Evolutionary conservation across 2,329 filamentous ascomycete species (phyloP).

Genomic region (Hyphodiscus sp.): DNA sequence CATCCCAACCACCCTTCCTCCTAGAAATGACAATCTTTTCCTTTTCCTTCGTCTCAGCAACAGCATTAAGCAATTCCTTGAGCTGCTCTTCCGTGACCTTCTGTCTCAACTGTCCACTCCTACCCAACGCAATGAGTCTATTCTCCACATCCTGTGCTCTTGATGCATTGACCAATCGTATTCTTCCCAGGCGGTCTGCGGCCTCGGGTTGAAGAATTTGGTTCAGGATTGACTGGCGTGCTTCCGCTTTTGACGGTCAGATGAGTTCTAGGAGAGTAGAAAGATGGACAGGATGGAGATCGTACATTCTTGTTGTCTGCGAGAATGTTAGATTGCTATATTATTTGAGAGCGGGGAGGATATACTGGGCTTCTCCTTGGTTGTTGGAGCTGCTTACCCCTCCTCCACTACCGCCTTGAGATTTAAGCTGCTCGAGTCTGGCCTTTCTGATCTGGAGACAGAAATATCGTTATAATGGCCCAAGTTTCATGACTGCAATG

Average conservation of each 20-base stretch:
- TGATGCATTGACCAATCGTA: conserved; percentile 90
- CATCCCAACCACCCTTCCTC: conserved; percentile 78
- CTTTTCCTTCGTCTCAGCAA: conserved; percentile 70
- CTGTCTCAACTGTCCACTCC: conserved; percentile 74
- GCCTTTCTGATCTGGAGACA: conserved; percentile 72
- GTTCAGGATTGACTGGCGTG: conserved; percentile 68
- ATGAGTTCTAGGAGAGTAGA: conserved; percentile 3
- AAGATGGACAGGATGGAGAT: neutral
- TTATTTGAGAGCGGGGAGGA: conserved; percentile 1
- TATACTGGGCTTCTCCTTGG: conserved; percentile 60
- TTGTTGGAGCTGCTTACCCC: conserved; percentile 41
- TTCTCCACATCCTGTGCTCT: conserved; percentile 89
- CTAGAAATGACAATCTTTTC: conserved; percentile 83
- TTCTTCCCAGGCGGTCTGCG: conserved; percentile 85
- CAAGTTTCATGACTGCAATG: neutral
- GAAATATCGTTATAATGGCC: neutral
- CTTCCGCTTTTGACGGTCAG: conserved; percentile 46
- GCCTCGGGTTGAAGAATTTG: conserved; percentile 95
- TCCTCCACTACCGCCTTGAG: conserved; percentile 51
- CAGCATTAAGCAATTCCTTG: conserved; percentile 80
- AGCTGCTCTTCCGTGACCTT: conserved; percentile 92
- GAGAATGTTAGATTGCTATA: neutral
- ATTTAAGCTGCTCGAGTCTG: conserved; percentile 87
- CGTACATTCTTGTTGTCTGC: conserved; percentile 41
- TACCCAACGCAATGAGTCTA: conserved; percentile 83